Percentiles rank a stretch among this genome's conserved stretches.
Evolutionary conservation across 352 stramenopile genomes (phyloP).

Genomic region (Globisporangium cederbergense): DNA sequence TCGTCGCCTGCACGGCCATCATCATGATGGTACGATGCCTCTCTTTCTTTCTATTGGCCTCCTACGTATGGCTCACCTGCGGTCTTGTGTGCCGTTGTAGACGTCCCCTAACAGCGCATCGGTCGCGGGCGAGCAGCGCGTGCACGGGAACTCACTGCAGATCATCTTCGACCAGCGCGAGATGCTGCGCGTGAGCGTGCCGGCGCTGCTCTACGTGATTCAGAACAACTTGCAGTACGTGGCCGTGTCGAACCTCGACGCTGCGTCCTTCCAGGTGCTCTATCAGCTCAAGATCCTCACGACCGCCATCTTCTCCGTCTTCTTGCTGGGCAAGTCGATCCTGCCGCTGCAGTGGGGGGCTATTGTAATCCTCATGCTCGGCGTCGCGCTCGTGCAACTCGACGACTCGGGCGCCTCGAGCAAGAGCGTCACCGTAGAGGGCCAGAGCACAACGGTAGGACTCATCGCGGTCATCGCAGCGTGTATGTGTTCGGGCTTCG

Average conservation of each 20-base stretch:
- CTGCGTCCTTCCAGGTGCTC: constrained; percentile 75
- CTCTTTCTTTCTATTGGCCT: not conserved
- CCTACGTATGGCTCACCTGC: not conserved
- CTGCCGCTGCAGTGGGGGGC: constrained; percentile 73
- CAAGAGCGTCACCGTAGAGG: constrained; percentile 12
- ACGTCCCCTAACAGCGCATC: not conserved
- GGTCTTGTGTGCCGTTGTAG: not conserved
- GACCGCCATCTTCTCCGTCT: constrained; percentile 83
- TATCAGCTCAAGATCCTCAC: constrained; percentile 90
- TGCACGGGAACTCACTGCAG: constrained; percentile 17
- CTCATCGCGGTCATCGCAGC: constrained; percentile 64
- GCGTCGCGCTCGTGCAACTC: constrained; percentile 74
- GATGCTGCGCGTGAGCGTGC: constrained; percentile 71
- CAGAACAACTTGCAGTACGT: constrained; percentile 87
- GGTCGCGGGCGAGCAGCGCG: constrained; percentile 5
- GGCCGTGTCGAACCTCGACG: constrained; percentile 77
- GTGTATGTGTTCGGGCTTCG: constrained; percentile 81
- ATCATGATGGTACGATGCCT: constrained; percentile 31
- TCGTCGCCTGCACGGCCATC: constrained; percentile 44
- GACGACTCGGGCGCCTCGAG: constrained; percentile 30
- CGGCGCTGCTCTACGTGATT: constrained; percentile 75
- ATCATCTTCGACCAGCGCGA: constrained; percentile 62
- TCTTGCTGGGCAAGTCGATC: constrained; percentile 67
- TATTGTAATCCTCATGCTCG: constrained; percentile 78
- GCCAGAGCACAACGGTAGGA: constrained; percentile 64